Evolutionary conservation across 805 yeast species (phyloP), one percentile per base, ranked within the genome.

Genomic region (fission yeast (Schizosaccharomyces pombe)): DNA sequence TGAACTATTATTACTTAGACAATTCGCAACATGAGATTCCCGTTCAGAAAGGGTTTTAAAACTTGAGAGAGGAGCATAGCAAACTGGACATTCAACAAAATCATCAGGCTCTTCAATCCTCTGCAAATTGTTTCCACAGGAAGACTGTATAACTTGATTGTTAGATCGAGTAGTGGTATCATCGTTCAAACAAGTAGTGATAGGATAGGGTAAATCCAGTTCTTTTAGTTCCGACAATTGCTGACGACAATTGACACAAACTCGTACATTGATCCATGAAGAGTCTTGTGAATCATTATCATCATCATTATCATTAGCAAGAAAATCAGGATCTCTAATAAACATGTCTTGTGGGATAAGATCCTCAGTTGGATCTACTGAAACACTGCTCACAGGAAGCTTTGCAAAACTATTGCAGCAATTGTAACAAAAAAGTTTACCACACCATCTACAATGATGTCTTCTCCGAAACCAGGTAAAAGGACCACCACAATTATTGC

Each of bases 401-500:
- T 22, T n/a, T 5, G 49, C 31, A 22, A 24, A 16, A 30, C 30
- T 19, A n/a, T 49, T 63, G 5, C 89, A 78, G 61, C 95, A 85
- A 40, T 63, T 61, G 31, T 77, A 80, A 65, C 95, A 85, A 16
- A 80, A 83, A 0, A 85, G 80, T 33, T 77, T 70, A 2, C 95
- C 95, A 67, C 95, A 85, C 56, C 67, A 66, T 54, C 91, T 71
- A 65, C 95, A 85, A 64, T 85, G 95, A 66, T 85, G 95, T 55
- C 86, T 73, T 56, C 95, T 72, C 62, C 70, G 75, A 64, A 81
- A 78, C 56, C 83, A 65, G 1, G 79, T 70, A 67, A 78, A 85
- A 40, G 58, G 55, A 0, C 63, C 57, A 31, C 63, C 62, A 64
- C 95, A 85, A 3, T 77, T 60, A 22, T 71, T 70, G 62, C 95